phyloP scores from a whole-genome alignment of 176 grass and related monocot genomes.

The Cenchrus fungigraminus region DNA sequence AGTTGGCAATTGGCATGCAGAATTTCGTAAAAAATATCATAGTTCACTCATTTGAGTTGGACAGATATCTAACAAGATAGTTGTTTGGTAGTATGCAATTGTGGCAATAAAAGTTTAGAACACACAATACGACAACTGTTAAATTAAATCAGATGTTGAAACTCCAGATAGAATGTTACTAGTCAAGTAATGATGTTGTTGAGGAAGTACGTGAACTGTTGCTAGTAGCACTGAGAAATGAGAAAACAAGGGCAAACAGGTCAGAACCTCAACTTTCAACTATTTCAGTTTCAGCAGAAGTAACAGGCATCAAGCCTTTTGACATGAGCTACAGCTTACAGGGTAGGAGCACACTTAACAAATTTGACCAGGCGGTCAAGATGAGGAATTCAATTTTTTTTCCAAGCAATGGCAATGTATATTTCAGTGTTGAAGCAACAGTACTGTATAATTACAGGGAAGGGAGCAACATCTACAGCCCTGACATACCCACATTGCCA shows the following conservation, averaged over 20 bases:
- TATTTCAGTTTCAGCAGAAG: slow-evolving; percentile 28
- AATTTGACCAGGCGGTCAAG: slow-evolving; percentile 3
- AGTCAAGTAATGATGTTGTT: not conserved
- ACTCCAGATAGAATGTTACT: not conserved
- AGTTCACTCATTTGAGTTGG: not conserved
- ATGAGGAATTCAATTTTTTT: not conserved
- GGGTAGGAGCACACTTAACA: not conserved
- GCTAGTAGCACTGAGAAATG: not conserved
- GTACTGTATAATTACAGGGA: slow-evolving; percentile 55
- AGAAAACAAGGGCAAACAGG: not conserved
- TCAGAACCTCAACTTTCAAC: not conserved
- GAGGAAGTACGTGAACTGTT: not conserved
- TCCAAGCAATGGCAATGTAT: slow-evolving; percentile 42
- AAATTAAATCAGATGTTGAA: not conserved
- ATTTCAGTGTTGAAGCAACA: slow-evolving; percentile 44
- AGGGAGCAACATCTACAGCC: slow-evolving; percentile 57
- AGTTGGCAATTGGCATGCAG: not conserved
- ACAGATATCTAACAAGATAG: not conserved
- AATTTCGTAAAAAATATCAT: not conserved
- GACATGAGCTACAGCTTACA: not conserved
- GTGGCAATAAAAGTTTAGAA: not conserved
- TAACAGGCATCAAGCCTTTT: not conserved
- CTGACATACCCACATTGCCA: slow-evolving; percentile 54
- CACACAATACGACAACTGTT: not conserved
- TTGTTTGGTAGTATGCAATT: not conserved